Percentiles rank a stretch among this genome's conserved stretches.
phyloP scores from a whole-genome alignment of 148 eudicot genomes.

The Hydrangea macrophylla region DNA sequence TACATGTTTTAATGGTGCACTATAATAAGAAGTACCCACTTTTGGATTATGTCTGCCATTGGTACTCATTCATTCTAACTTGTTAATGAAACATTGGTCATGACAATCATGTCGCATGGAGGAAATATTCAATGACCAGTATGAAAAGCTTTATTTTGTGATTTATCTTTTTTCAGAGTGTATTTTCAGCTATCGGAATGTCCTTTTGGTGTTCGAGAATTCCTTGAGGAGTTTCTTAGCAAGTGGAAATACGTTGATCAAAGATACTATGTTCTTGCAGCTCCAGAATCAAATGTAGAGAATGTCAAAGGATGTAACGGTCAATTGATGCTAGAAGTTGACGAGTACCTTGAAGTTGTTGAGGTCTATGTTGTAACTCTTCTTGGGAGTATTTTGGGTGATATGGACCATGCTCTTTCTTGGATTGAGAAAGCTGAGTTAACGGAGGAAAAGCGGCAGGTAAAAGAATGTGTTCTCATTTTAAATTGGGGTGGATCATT shows the following conservation, averaged over 20 bases:
- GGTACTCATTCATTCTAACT: background rate
- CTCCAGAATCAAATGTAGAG: constrained; percentile 16
- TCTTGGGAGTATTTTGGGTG: constrained; percentile 40
- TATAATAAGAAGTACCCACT: too few relatives aligned
- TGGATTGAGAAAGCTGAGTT: constrained; percentile 87
- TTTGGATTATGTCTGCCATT: background rate
- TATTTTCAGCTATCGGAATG: constrained; percentile 66
- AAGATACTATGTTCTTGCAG: constrained; percentile 28
- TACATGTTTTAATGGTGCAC: too few relatives aligned
- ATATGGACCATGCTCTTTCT: constrained; percentile 49
- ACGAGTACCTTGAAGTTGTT: constrained; percentile 71
- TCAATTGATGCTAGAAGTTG: constrained; percentile 35
- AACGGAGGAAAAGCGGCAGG: constrained; percentile 82
- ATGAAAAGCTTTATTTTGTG: background rate
- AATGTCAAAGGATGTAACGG: constrained; percentile 18
- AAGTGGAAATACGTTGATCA: constrained; percentile 56
- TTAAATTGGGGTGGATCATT: background rate
- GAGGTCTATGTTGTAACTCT: constrained; percentile 69
- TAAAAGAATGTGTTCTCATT: constrained; percentile 19
- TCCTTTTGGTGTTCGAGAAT: constrained; percentile 39
- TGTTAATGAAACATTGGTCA: background rate
- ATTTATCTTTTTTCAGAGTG: constrained; percentile 43
- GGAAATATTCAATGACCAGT: background rate
- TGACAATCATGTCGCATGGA: background rate
- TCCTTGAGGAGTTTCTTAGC: constrained; percentile 72